These are phyloP conservation scores for Leccinum obscurum DNA, from an alignment of 768 basidiomycete genomes.

Conservation along the genomic window DNA sequence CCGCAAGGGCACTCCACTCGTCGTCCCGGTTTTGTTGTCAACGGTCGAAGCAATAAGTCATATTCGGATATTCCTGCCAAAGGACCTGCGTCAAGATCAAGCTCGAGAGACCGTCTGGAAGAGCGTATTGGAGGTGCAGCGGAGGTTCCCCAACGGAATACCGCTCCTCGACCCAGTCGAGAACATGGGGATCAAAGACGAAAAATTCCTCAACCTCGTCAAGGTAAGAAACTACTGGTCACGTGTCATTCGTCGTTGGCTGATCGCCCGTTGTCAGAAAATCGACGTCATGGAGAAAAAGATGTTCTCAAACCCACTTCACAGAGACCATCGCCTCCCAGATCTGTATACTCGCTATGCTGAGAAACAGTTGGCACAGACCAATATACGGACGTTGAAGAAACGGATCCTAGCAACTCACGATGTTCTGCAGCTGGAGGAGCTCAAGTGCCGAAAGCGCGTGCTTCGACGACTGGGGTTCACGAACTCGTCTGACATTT, in stretches of 20 bases:
- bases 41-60: conserved; percentile 86
- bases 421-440: conserved; percentile 93
- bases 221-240: conserved; percentile 49
- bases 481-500: conserved; percentile 85
- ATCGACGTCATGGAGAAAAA: conserved; percentile 87
- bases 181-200: conserved; percentile 96
- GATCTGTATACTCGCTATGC: conserved; percentile 80
- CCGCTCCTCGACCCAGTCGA: conserved; percentile 86
- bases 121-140: conserved; percentile 87
- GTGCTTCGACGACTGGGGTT: conserved; percentile 91
- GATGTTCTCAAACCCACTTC: conserved; percentile 76
- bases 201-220: conserved; percentile 85
- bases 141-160: conserved; percentile 86
- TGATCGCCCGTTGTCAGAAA: conserved; percentile 55
- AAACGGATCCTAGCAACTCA: conserved; percentile 87
- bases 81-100: conserved; percentile 77
- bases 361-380: conserved; percentile 69
- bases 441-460: conserved; percentile 93
- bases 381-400: conserved; percentile 73
- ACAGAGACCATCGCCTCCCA: conserved; percentile 75
- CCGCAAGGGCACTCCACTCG: conserved; percentile 77
- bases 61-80: conserved; percentile 84
- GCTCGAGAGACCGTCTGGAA: conserved; percentile 87
- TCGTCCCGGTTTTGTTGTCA: conserved; percentile 85
- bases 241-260: neutral